A percentile compares a stretch with the other conserved stretches of the same genome.
Conservation (phyloP, 208 protist genomes). For the Angomonas ambiguus region DNA sequence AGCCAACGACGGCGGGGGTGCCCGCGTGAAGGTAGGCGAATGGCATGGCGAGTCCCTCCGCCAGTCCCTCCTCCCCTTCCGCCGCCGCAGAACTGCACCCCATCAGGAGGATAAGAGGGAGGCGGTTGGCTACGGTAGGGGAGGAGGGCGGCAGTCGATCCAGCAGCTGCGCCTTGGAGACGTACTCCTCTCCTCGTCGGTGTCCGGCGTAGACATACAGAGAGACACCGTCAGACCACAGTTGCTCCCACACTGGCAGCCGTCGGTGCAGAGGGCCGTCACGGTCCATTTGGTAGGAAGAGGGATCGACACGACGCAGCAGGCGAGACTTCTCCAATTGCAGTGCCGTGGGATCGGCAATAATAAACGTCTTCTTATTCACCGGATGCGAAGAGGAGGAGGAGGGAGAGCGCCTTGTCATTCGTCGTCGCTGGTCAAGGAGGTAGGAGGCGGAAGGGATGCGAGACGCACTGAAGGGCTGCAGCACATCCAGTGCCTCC, state of each 20-base stretch:
- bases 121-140: neutral
- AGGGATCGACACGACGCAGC: neutral
- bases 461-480: constrained; percentile 37
- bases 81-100: constrained; percentile 70
- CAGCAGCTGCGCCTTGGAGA: constrained; percentile 36
- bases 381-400: neutral
- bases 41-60: constrained; percentile 45
- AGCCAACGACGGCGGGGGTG: constrained; percentile 42
- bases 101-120: constrained; percentile 52
- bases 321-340: constrained; percentile 20
- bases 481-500: constrained; percentile 51
- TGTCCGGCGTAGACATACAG: constrained; percentile 73
- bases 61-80: constrained; percentile 21
- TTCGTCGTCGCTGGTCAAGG: neutral
- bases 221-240: neutral
- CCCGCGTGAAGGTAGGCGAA: constrained; percentile 74
- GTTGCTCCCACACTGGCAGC: neutral
- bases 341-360: constrained; percentile 20
- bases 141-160: constrained; percentile 32
- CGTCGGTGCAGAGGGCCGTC: constrained; percentile 16
- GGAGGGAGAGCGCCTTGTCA: too few relatives aligned
- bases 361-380: neutral
- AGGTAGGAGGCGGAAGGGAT: constrained; percentile 21
- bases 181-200: constrained; percentile 44
- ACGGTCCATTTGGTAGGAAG: constrained; percentile 15